A percentile compares a stretch with the other conserved stretches of the same genome.
Conservation (phyloP, 2,329 filamentous ascomycete genomes). For the Hymenoscyphus occultus region DNA sequence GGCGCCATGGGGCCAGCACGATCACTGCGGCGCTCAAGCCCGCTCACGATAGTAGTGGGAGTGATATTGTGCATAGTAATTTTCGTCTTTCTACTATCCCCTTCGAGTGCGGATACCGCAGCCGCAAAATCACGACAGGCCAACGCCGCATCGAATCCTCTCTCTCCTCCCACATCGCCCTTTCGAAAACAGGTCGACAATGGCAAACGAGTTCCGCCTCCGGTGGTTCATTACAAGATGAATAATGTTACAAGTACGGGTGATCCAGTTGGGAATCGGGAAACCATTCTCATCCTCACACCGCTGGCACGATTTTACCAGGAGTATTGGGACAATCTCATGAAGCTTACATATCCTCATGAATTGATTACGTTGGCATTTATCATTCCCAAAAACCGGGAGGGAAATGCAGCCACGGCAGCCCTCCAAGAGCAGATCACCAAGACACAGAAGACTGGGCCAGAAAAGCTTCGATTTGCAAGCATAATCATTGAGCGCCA, state of each 20-base stretch:
- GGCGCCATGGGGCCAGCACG: conserved; percentile 59
- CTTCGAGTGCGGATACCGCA: conserved; percentile 47
- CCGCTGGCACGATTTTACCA: conserved; percentile 92
- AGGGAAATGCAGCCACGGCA: conserved; percentile 82
- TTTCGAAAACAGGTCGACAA: conserved; percentile 64
- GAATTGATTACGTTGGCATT: conserved; percentile 93
- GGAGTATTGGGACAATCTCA: conserved; percentile 91
- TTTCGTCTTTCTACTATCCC: conserved; percentile 60
- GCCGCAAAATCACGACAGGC: conserved; percentile 49
- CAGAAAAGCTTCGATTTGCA: conserved; percentile 79
- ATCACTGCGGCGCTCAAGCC: conserved; percentile 74
- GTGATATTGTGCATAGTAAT: conserved; percentile 69
- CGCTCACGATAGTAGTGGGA: conserved; percentile 71
- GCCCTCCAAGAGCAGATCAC: conserved; percentile 81
- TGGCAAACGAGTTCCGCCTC: conserved; percentile 62
- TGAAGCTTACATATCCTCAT: conserved; percentile 83
- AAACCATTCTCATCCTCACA: conserved; percentile 87
- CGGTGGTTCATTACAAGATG: conserved; percentile 88
- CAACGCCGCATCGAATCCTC: conserved; percentile 61
- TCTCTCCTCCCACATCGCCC: conserved; percentile 71
- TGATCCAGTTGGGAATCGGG: conserved; percentile 72
- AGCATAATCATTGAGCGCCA: conserved; percentile 92
- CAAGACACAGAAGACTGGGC: conserved; percentile 75
- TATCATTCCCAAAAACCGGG: conserved; percentile 89
- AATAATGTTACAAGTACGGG: conserved; percentile 87